phyloP scores from a whole-genome alignment of 2,329 filamentous ascomycete genomes.

The Fusarium coffeatum region DNA sequence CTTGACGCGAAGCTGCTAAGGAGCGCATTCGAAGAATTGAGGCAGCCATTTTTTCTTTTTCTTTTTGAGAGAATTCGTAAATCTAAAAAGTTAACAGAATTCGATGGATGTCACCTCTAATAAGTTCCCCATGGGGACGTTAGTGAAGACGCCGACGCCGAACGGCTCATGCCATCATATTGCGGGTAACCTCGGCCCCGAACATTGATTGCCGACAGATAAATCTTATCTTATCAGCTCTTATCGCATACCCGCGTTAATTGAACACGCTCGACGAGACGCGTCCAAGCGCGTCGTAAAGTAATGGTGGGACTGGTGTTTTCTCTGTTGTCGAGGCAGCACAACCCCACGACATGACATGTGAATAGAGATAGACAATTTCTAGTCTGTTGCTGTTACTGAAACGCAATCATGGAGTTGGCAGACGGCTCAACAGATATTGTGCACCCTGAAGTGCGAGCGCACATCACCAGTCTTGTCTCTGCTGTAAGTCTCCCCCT shows the following conservation, averaged over 20 bases:
- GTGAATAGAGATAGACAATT: slow-evolving; percentile 28
- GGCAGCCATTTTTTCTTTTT: slow-evolving; percentile 54
- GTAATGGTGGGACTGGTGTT: slow-evolving; percentile 28
- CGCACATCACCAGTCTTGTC: slow-evolving; percentile 92
- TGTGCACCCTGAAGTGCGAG: slow-evolving; percentile 91
- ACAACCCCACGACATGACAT: slow-evolving; percentile 36
- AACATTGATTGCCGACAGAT: slow-evolving; percentile 39
- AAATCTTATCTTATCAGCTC: slow-evolving; percentile 23
- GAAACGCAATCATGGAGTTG: slow-evolving; percentile 62
- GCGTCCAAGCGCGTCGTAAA: slow-evolving; percentile 39
- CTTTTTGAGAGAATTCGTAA: background rate
- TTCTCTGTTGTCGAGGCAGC: slow-evolving; percentile 33
- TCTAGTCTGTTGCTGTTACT: slow-evolving; percentile 19
- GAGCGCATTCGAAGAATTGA: slow-evolving; percentile 54
- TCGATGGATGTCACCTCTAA: slow-evolving; percentile 1
- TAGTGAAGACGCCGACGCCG: slow-evolving; percentile 1
- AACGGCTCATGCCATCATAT: slow-evolving; percentile 35
- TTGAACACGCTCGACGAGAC: slow-evolving; percentile 35
- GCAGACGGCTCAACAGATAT: slow-evolving; percentile 66
- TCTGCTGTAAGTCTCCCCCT: slow-evolving; percentile 76
- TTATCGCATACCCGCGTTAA: slow-evolving; percentile 27
- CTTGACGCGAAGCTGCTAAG: slow-evolving; percentile 53
- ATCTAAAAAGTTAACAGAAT: slow-evolving; percentile 9
- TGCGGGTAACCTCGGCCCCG: slow-evolving; percentile 59
- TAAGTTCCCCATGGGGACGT: slow-evolving; percentile 34